Percentiles rank a stretch among this genome's conserved stretches.
phyloP scores from a whole-genome alignment of 1,284 basidiomycete genomes.

The Fomitopsis palustris region DNA sequence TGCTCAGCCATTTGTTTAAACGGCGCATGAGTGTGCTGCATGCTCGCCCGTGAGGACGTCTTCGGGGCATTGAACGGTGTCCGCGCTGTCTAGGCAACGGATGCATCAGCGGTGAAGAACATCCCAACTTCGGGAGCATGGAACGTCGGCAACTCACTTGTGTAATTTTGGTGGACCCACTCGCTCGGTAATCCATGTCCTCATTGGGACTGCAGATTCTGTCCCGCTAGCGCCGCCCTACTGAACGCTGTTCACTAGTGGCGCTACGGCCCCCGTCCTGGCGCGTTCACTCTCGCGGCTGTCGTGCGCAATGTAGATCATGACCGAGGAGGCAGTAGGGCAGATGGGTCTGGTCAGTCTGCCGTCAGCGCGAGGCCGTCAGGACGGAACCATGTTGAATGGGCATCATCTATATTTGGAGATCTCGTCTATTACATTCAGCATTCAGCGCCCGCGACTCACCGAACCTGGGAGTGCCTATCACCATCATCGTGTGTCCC shows the following conservation, averaged over 20 bases:
- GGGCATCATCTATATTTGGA: not conserved
- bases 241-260: not conserved
- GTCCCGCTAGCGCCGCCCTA: not conserved
- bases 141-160: not conserved
- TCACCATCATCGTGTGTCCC: constrained; percentile 1
- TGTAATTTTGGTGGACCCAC: not conserved
- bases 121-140: not conserved
- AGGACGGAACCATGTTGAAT: not conserved
- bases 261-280: not conserved
- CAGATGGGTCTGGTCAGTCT: not conserved
- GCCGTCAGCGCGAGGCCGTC: not conserved
- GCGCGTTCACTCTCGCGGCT: not conserved
- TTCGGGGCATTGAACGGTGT: not conserved
- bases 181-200: not conserved
- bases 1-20: too few relatives aligned
- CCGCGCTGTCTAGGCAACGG: not conserved
- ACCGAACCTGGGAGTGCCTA: not conserved
- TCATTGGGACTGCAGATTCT: not conserved
- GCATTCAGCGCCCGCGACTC: not conserved
- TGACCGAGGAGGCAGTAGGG: not conserved
- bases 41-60: not conserved
- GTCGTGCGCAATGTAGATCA: not conserved
- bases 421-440: not conserved
- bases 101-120: not conserved
- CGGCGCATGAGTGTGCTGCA: too few relatives aligned